phyloP scores from a whole-genome alignment of 1,139 yeast species.

The Candida smagusa region DNA sequence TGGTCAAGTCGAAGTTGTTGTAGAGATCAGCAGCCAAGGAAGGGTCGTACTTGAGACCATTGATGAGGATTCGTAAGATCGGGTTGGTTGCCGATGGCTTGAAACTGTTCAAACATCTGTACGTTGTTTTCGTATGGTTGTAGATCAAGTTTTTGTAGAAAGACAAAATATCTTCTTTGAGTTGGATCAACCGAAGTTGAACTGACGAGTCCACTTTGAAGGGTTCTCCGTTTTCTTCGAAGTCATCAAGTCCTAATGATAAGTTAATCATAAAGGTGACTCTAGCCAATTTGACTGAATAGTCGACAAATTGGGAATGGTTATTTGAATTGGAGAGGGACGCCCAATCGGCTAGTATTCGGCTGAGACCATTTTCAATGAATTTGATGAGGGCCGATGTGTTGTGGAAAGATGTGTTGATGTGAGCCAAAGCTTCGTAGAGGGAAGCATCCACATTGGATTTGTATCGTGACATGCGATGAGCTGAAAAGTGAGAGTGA shows the following conservation, averaged over 20 bases:
- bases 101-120: slow-evolving; percentile 61
- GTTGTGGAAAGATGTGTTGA: slow-evolving; percentile 9
- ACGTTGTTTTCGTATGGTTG: slow-evolving; percentile 59
- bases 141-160: slow-evolving; percentile 53
- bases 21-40: slow-evolving; percentile 55
- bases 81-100: slow-evolving; percentile 64
- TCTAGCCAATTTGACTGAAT: slow-evolving; percentile 33
- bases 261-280: slow-evolving; percentile 19
- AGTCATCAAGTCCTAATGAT: slow-evolving; percentile 13
- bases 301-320: slow-evolving; percentile 45
- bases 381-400: slow-evolving; percentile 11
- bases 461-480: neutral
- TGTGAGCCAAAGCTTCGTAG: slow-evolving; percentile 14
- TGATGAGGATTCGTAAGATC: slow-evolving; percentile 50
- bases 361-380: slow-evolving; percentile 16
- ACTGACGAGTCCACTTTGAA: slow-evolving; percentile 7
- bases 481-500: neutral
- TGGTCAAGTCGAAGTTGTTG: slow-evolving; percentile 64
- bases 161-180: slow-evolving; percentile 22
- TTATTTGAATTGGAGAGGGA: slow-evolving; percentile 63
- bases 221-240: slow-evolving; percentile 1
- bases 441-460: slow-evolving; percentile 6
- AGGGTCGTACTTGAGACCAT: slow-evolving; percentile 45
- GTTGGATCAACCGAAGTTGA: slow-evolving; percentile 10
- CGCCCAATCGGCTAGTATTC: slow-evolving; percentile 47